Base-by-base conservation (phyloP, 2,329 filamentous ascomycete genomes). In the Bretziella fagacearum region DNA sequence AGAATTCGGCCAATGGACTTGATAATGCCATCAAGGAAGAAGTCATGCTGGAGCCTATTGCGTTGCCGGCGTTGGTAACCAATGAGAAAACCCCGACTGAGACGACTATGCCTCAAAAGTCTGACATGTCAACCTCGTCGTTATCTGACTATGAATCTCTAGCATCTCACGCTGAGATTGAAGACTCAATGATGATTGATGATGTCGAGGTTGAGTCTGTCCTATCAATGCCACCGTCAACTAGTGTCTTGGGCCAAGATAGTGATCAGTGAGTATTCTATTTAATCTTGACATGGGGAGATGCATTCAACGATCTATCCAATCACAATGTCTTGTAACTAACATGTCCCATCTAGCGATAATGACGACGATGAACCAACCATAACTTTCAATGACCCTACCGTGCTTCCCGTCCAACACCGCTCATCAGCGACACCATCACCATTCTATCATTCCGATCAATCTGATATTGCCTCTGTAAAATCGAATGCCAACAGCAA, bases 401-500 rank as follows among this genome's bases (percentile, higher is more conserved):
- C 40, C 6, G 20, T 22, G 6, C 18, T 8, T 17, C 6, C 23
- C 36, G 22, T 20, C 15, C 15, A 18, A 15, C 11, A 42, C 10
- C 41, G 26, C 18, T 46, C 44, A 26, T 48, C 49, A 3, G 40
- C 41, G 8, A 45, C 32, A n/a, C 42, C 49, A 18, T 73, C 72
- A n/a, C 61, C 68, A 17, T 71, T 70, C 15, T 63, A 60, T 49
- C 53, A 69, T 26, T 71, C 72, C 51, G 73, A 77, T 48, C 60
- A 65, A 22, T 77, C 73, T 44, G 72, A 76, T 39, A 57, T 70
- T 22, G 71, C 71, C 42, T 76, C 73, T 20, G 60, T 64, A 15
- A 65, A 65, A n/a, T 70, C 71, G 6, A 69, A 67, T 3, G 57
- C 64, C 32, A 77, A 74, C 53, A 80, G 76, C 60, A 77, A 79